Conservation (phyloP, 352 stramenopile species). For the Globisporangium spinosum region DNA sequence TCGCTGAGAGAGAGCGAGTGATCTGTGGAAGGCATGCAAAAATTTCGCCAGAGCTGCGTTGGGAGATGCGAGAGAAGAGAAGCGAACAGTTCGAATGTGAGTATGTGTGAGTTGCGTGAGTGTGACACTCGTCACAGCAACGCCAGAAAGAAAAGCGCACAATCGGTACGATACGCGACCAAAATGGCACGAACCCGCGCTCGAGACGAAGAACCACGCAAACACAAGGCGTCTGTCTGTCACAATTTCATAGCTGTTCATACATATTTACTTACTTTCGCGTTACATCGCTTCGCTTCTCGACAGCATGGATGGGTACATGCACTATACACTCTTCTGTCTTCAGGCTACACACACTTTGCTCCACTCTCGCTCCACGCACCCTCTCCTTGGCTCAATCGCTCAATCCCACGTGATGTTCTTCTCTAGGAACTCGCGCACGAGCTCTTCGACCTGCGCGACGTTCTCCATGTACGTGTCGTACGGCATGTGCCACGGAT, state of each 20-base stretch:
- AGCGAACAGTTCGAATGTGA: neutral
- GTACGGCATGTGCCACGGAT: constrained; percentile 83
- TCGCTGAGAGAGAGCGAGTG: neutral
- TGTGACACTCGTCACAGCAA: neutral
- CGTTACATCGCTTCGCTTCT: neutral
- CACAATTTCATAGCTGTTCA: neutral
- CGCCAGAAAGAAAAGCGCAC: neutral
- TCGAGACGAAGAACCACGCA: neutral
- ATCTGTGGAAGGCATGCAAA: neutral
- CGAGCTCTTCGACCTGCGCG: constrained; percentile 70
- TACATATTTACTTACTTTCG: constrained; percentile 9
- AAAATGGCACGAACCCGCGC: neutral
- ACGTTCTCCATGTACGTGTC: constrained; percentile 81
- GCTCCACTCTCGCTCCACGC: neutral
- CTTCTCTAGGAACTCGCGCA: constrained; percentile 69
- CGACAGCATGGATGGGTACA: neutral
- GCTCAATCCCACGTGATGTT: constrained; percentile 38
- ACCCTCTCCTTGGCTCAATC: neutral
- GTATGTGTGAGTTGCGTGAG: neutral
- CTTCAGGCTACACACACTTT: too few species aligned
- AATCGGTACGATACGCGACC: neutral
- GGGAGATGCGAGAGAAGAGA: neutral
- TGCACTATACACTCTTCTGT: too few species aligned
- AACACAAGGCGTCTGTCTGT: neutral
- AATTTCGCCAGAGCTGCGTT: neutral